Base-by-base conservation (phyloP, 2,329 filamentous ascomycete species). In the Nemania abortiva region DNA sequence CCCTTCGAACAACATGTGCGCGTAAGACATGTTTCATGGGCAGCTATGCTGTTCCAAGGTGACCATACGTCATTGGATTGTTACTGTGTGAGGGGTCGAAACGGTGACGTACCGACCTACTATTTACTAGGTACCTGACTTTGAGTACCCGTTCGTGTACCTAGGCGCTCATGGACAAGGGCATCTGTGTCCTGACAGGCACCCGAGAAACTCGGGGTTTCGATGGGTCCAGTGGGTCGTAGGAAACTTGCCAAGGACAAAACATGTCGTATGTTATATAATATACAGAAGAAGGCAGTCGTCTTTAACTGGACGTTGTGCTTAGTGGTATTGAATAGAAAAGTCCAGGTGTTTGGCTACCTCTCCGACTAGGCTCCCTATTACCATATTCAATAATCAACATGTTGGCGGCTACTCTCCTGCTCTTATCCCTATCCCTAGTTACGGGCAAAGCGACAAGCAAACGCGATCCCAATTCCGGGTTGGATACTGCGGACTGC, bases 401-500 rank as follows among this genome's bases (percentile, higher is more conserved):
- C 0, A 63, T 63, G 61, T 49, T 63, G 39, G 24, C 61, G n/a
- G 20, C 9, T 15, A 37, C n/a, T 37, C 20, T 63, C 18, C 20
- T 39, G 2, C 52, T 63, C 34, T 5, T 20, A 27, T 37, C 42
- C 22, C 42, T 63, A 29, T 27, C 42, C 2, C n/a, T 56, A 6
- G 18, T 20, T n/a, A 13, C 2, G 11, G 61, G 27, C 3, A 39
- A 57, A n/a, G 18, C 29, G 13, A 27, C 52, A 7, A 20, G 27
- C 22, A 9, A 7, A 37, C 11, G 2, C 1, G 29, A 22, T 0
- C 9, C 39, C 13, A 3, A 4, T 7, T 53, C 9, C 20, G 54
- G 55, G 22, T n/a, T 66, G 11, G 49, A 61, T 13, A 34, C 24
- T 11, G 61, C 57, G 2, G 64, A 66, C 31, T 66, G 64, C 42